These are phyloP conservation scores for Suhomyces sp. DNA, from an alignment of 805 yeast species.

Conservation along the genomic window DNA sequence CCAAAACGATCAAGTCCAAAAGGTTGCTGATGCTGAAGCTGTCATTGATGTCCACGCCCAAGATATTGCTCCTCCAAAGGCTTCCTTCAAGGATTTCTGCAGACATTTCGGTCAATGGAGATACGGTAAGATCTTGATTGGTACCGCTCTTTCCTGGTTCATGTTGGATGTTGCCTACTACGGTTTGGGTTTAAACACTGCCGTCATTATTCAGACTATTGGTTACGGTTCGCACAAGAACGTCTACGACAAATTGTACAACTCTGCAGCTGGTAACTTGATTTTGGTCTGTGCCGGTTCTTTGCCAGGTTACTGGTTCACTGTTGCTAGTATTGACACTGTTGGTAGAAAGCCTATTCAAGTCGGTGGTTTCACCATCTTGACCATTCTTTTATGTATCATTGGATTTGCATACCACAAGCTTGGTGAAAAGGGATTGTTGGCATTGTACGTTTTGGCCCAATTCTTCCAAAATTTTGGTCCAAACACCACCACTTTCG, in stretches of 20 bases:
- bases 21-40: constrained; percentile 51
- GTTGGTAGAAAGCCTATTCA: constrained; percentile 87
- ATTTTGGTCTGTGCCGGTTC: constrained; percentile 93
- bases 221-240: constrained; percentile 75
- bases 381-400: constrained; percentile 70
- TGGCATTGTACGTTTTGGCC: constrained; percentile 73
- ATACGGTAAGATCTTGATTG: constrained; percentile 76
- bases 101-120: constrained; percentile 81
- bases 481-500: constrained; percentile 89
- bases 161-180: constrained; percentile 86
- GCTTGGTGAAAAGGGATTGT: constrained; percentile 59
- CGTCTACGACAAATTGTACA: constrained; percentile 67
- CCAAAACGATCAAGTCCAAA: constrained; percentile 53
- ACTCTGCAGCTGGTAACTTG: constrained; percentile 87
- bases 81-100: constrained; percentile 71
- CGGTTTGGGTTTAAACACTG: constrained; percentile 82
- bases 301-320: constrained; percentile 88
- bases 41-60: constrained; percentile 36
- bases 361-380: constrained; percentile 66
- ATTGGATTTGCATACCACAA: constrained; percentile 84
- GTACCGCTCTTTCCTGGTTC: constrained; percentile 93
- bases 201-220: constrained; percentile 74
- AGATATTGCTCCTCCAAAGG: constrained; percentile 65
- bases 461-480: constrained; percentile 92
- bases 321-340: constrained; percentile 75